Evolutionary conservation across 139 green algal genomes (phyloP).

Genomic region (Dunaliella sp.): DNA sequence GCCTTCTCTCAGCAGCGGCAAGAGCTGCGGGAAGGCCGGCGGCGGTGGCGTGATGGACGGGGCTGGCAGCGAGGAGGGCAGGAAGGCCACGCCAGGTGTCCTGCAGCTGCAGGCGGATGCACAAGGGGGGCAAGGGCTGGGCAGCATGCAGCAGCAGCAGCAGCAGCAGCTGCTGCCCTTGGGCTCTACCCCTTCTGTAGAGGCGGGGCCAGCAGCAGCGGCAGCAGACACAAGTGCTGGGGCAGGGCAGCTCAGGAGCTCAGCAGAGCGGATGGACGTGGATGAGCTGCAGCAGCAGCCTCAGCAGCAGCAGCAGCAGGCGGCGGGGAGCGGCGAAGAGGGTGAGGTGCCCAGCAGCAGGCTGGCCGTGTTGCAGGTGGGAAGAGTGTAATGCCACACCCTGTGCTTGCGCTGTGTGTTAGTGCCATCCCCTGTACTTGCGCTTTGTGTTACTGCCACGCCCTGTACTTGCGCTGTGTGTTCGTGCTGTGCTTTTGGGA

Average conservation of each 20-base stretch:
- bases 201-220: too few species aligned
- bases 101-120: not conserved
- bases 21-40: not conserved
- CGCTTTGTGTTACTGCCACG: too few species aligned
- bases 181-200: too few species aligned
- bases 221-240: not conserved
- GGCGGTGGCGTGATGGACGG: not conserved
- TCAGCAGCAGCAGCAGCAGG: not conserved
- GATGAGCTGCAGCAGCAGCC: not conserved
- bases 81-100: not conserved
- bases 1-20: not conserved
- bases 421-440: too few species aligned
- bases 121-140: not conserved
- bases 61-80: not conserved
- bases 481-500: too few species aligned
- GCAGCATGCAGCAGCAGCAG: not conserved
- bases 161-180: not conserved
- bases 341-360: not conserved
- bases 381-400: too few species aligned
- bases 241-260: not conserved
- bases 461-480: too few species aligned
- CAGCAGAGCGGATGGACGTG: not conserved
- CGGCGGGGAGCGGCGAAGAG: not conserved
- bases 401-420: not conserved
- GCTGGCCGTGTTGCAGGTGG: not conserved